Evolutionary conservation across 306 rosid species (phyloP), one percentile per base, ranked within the genome.

Genomic region (Urtica urens): DNA sequence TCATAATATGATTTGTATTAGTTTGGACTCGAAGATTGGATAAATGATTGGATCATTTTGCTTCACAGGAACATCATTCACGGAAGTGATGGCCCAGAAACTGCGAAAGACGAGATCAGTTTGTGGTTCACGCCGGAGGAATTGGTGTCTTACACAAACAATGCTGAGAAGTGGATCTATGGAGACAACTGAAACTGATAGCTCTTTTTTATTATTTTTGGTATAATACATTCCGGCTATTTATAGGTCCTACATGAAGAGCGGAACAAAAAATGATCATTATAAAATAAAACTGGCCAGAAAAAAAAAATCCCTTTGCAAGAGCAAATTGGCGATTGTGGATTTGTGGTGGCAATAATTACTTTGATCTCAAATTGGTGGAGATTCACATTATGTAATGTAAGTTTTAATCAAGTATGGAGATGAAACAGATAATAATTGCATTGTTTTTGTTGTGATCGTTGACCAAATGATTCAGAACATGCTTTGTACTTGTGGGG

Each of bases 1-100:
- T 30, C 53, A 11, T 23, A 47, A 4, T 21, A 18, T 5, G n/a
- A n/a, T 10, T 24, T 3, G 47, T 16, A 34, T 6, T 6, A 25
- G 26, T 44, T 19, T 10, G 25, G n/a, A n/a, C n/a, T n/a, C n/a
- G n/a, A n/a, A n/a, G n/a, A n/a, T n/a, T n/a, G n/a, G n/a, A n/a
- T n/a, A n/a, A n/a, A n/a, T n/a, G n/a, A n/a, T 28, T 28, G 10
- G 11, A 7, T 3, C 13, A 54, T 46, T 54, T 28, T 56, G 56
- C 66, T 38, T 10, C 34, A 51, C 51, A 90, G 99, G 64, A 90
- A 90, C 47, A 82, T 90, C 78, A 90, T 90, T 62, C 99, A 85
- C 61, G 99, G 99, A 9, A 90, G 99, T 16, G 99, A 85, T 73
- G 96, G 86, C 34, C 99, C 85, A 2, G 86, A 85, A 70, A 90